Evolutionary conservation across 805 yeast genomes (phyloP), one percentile per base, ranked within the genome.

Genomic region (Kazachstania bromeliacearum): DNA sequence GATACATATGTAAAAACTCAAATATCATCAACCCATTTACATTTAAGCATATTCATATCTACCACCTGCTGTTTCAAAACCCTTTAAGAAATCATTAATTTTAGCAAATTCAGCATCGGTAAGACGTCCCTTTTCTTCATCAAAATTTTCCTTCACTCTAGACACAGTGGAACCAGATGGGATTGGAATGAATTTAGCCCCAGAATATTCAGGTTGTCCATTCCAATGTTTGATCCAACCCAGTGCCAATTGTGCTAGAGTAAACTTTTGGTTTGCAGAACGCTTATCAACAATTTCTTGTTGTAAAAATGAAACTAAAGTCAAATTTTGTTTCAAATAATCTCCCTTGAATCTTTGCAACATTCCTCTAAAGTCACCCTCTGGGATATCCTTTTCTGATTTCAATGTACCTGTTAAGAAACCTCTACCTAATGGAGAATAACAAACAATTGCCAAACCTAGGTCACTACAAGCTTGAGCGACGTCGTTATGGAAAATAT

Each of bases 341-440:
- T 78, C 85, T 28, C 66, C 70, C 14, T 60, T 55, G 62, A 82
- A 83, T 48, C 79, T 68, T 35, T 77, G 87, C 31, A 75, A 48
- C 18, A 36, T 38, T 12, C 40, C 42, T 45, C 85, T 66, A 36
- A 75, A 39, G 49, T 81, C 89, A 29, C 72, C 78, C 29, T 63
- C 63, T 10, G 77, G 72, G 25, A 80, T 50, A 37, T 73, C 77
- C 0, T 57, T 48, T 15, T 59, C 47, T 5, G 68, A 57, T 18
- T 59, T 73, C 36, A 77, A 59, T 23, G 50, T 43, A 38, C 92
- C 94, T 3, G 89, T 77, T 37, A 87, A 66, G 41, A 79, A 63
- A 1, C 95, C 96, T 49, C 83, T 70, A 7, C 87, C 79, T 37
- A 87, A 66, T 21, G 96, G 96, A 21, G 94, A 80, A 59, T 87